Conservation (phyloP, 495 filamentous ascomycete genomes). For the Annulohypoxylon bovei region DNA sequence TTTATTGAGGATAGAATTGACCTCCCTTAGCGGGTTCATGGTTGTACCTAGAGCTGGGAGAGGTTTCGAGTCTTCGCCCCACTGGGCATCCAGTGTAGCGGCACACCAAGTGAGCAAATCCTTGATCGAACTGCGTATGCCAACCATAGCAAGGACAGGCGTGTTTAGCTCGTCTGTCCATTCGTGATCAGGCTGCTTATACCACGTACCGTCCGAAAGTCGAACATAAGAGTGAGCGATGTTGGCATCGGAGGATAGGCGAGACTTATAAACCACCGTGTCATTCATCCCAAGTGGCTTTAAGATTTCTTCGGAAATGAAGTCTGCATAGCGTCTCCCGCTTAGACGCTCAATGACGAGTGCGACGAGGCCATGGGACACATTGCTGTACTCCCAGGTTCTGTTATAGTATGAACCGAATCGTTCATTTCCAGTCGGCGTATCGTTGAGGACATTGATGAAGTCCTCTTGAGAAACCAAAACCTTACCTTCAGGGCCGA, state of each 20-base stretch:
- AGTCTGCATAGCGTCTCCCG: neutral
- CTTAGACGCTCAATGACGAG: constrained; percentile 4
- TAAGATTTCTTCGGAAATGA: neutral
- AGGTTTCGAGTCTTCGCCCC: neutral
- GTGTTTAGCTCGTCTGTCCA: neutral
- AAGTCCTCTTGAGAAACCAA: neutral
- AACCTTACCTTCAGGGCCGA: constrained; percentile 1
- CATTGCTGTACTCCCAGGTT: constrained; percentile 4
- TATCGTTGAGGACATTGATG: constrained; percentile 5
- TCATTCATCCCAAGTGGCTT: constrained; percentile 7
- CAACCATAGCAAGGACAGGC: neutral
- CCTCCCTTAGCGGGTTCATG: neutral
- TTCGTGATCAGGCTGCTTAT: neutral
- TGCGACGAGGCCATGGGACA: neutral
- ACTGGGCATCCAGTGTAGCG: neutral
- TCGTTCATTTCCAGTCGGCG: neutral
- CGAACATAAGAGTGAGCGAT: neutral
- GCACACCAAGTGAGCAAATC: neutral
- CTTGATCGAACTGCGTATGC: constrained; percentile 1
- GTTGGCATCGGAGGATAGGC: neutral
- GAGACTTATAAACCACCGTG: neutral
- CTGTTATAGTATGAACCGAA: neutral
- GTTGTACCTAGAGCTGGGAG: neutral
- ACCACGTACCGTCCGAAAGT: neutral
- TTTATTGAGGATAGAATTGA: constrained; percentile 1